A percentile compares a stretch with the other conserved stretches of the same genome.
Conservation (phyloP, 2,329 filamentous ascomycete species). For the Mycogone perniciosa region DNA sequence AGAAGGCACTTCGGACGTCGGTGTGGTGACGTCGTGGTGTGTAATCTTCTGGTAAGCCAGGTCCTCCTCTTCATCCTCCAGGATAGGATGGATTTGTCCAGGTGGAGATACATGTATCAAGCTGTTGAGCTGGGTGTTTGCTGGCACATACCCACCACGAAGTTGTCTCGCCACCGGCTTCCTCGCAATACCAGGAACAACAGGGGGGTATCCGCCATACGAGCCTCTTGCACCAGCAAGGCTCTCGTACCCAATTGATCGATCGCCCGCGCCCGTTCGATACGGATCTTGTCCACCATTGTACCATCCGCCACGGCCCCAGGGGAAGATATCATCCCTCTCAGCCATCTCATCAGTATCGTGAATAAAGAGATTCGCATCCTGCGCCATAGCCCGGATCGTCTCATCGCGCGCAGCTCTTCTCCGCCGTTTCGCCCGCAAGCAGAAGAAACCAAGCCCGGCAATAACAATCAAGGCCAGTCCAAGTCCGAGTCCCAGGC, state of each 20-base stretch:
- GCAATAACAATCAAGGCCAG: conserved; percentile 42
- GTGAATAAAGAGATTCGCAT: conserved; percentile 40
- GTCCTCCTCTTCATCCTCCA: conserved; percentile 53
- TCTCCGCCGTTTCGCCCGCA: conserved; percentile 36
- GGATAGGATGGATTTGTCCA: conserved; percentile 50
- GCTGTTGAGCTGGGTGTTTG: conserved; percentile 21
- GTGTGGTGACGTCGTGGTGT: conserved; percentile 24
- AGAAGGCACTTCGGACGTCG: conserved; percentile 31
- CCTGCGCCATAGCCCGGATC: conserved; percentile 44
- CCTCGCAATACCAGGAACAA: conserved; percentile 23
- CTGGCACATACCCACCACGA: conserved; percentile 28
- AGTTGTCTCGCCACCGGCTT: conserved; percentile 28
- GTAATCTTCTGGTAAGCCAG: conserved; percentile 21
- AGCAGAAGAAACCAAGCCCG: conserved; percentile 44
- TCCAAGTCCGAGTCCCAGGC: conserved; percentile 56
- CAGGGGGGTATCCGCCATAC: conserved; percentile 11
- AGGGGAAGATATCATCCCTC: conserved; percentile 25
- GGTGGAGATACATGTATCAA: conserved; percentile 22
- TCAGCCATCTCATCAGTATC: conserved; percentile 43
- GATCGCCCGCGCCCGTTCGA: conserved; percentile 23
- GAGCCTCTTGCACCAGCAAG: conserved; percentile 30
- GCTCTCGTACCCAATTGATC: conserved; percentile 45
- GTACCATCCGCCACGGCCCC: conserved; percentile 37
- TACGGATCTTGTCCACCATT: conserved; percentile 37
- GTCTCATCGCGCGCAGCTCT: conserved; percentile 39